Evolutionary conservation across 2,329 filamentous ascomycete species (phyloP).

Genomic region (Akanthomyces lecanii): DNA sequence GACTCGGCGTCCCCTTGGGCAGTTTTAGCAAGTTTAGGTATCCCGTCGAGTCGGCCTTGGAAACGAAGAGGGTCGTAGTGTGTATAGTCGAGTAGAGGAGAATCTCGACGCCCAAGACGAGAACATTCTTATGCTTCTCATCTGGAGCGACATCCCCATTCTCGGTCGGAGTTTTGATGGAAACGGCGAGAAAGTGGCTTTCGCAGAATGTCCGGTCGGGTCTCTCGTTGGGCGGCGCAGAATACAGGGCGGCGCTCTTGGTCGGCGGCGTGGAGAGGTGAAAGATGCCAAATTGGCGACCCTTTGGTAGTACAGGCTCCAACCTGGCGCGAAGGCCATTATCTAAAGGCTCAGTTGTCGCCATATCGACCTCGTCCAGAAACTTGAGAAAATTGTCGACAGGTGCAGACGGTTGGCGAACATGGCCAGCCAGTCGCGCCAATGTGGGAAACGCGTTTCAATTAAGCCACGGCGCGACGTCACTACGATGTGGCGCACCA

Average conservation of each 20-base stretch:
- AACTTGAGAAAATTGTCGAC: background rate
- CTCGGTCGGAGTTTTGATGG: constrained; percentile 34
- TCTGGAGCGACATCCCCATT: background rate
- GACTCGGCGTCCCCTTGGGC: constrained; percentile 61
- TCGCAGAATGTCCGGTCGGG: constrained; percentile 81
- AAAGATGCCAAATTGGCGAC: constrained; percentile 62
- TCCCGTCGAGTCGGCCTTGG: constrained; percentile 95
- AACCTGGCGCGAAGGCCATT: constrained; percentile 26
- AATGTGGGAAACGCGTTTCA: constrained; percentile 12
- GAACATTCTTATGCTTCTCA: constrained; percentile 44
- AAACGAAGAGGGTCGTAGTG: constrained; percentile 86
- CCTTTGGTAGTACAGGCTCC: constrained; percentile 50
- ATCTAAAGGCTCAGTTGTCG: background rate
- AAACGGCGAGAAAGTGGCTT: constrained; percentile 66
- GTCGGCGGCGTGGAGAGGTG: constrained; percentile 85
- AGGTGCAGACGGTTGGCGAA: background rate
- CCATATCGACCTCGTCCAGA: background rate
- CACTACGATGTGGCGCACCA: background rate
- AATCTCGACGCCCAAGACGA: constrained; percentile 82
- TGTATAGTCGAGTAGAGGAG: constrained; percentile 78
- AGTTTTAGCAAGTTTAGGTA: constrained; percentile 67
- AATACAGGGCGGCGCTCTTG: constrained; percentile 70
- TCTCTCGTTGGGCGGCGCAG: constrained; percentile 65
- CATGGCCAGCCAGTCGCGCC: background rate
- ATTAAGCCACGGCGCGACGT: constrained; percentile 13